A percentile compares a stretch with the other conserved stretches of the same genome.
Evolutionary conservation across 2,329 filamentous ascomycete genomes (phyloP).

Genomic region (Aotearoamyces nothofagi): DNA sequence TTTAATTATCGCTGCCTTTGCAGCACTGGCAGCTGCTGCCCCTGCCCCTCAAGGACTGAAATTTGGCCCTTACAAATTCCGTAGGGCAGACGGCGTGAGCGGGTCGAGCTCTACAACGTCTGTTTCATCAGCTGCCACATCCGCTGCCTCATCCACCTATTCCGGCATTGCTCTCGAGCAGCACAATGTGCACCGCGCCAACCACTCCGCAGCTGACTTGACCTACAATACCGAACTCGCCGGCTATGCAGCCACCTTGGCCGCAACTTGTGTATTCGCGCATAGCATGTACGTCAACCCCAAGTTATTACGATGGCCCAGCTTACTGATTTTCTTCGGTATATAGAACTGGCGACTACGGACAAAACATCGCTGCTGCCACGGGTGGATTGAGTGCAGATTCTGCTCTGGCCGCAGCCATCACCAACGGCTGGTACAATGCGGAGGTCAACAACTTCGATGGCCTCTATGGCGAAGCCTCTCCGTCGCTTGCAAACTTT

Average conservation of each 20-base stretch:
- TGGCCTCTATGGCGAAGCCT: slow-evolving; percentile 38
- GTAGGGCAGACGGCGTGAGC: too few species aligned
- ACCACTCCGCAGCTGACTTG: slow-evolving; percentile 55
- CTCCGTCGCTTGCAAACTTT: slow-evolving; percentile 47
- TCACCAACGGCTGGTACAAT: slow-evolving; percentile 79
- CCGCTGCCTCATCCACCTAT: slow-evolving; percentile 10
- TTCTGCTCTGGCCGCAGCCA: slow-evolving; percentile 43
- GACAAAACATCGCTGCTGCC: slow-evolving; percentile 74
- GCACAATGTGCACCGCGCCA: slow-evolving; percentile 74
- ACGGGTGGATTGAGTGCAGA: slow-evolving; percentile 30
- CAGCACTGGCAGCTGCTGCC: background rate
- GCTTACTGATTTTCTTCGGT: slow-evolving; percentile 24
- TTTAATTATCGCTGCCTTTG: too few species aligned
- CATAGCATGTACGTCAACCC: too few species aligned
- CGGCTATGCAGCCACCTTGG: slow-evolving; percentile 44
- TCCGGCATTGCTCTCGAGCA: slow-evolving; percentile 39
- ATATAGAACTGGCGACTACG: slow-evolving; percentile 50
- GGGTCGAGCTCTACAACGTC: too few species aligned
- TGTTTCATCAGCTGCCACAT: too few species aligned
- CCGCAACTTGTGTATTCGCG: slow-evolving; percentile 49
- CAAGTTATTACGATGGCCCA: background rate
- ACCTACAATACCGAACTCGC: slow-evolving; percentile 49
- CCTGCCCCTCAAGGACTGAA: background rate
- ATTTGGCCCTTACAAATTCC: background rate
- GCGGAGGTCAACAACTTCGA: slow-evolving; percentile 47